These are phyloP conservation scores for Pichia pseudocactophila DNA, from an alignment of 805 yeast genomes.

Conservation along the genomic window DNA sequence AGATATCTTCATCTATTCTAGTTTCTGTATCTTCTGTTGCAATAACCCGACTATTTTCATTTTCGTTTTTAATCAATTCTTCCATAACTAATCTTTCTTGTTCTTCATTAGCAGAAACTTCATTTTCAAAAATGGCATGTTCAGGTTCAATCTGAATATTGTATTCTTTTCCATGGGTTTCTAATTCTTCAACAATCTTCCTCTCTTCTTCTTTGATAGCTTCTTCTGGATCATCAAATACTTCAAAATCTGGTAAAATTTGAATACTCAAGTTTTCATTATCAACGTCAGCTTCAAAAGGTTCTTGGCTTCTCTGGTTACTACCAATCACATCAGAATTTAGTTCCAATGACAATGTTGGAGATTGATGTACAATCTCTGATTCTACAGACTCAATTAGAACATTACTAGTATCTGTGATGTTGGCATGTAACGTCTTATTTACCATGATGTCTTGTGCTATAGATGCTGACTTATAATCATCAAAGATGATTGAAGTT, in stretches of 20 bases:
- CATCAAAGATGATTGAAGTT: neutral
- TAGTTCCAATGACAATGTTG: too few species aligned
- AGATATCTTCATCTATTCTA: neutral
- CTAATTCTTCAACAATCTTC: neutral
- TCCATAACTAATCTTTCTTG: neutral
- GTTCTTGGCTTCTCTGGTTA: too few species aligned
- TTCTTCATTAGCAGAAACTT: conserved; percentile 1
- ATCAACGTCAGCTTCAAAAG: too few species aligned
- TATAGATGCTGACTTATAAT: neutral
- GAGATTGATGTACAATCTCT: too few species aligned
- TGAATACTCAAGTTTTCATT: too few species aligned
- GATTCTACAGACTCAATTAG: too few species aligned
- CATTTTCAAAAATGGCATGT: neutral
- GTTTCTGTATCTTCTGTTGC: too few species aligned
- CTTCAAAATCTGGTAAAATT: neutral
- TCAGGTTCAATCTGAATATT: neutral
- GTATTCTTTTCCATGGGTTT: neutral
- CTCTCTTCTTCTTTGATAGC: conserved; percentile 1
- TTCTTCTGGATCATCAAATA: neutral
- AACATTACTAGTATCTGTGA: too few species aligned
- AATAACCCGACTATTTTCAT: too few species aligned
- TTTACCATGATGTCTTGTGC: neutral
- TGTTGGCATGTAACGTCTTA: too few species aligned
- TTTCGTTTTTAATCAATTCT: neutral
- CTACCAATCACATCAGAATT: too few species aligned